Evolutionary conservation across 2,329 filamentous ascomycete genomes (phyloP).

Genomic region (Trichocomaceae sp.): DNA sequence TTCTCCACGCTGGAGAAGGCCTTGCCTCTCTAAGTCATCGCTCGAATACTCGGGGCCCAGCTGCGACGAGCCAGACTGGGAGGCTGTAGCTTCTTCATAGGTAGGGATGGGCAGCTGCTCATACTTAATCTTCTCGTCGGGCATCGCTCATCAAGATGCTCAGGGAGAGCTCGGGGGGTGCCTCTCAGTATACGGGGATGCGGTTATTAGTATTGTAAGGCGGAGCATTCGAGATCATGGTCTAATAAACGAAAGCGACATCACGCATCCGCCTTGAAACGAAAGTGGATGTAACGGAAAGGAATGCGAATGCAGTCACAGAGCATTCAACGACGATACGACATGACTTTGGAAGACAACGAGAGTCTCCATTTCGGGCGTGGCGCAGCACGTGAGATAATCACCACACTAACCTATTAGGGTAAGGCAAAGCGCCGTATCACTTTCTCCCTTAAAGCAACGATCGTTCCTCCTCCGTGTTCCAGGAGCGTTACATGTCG

Average conservation of each 20-base stretch:
- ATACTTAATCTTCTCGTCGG: constrained; percentile 52
- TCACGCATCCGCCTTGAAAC: constrained; percentile 11
- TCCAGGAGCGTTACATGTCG: not conserved
- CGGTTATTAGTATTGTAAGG: constrained; percentile 25
- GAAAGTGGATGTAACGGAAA: not conserved
- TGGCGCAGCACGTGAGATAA: not conserved
- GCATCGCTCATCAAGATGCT: constrained; percentile 31
- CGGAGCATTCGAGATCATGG: constrained; percentile 33
- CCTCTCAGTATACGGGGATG: constrained; percentile 13
- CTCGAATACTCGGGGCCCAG: constrained; percentile 55
- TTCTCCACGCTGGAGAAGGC: constrained; percentile 57
- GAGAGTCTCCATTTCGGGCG: not conserved
- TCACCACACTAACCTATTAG: not conserved
- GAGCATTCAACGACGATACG: not conserved
- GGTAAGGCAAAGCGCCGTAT: not conserved
- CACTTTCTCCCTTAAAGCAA: too few relatives aligned
- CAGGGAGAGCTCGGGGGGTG: constrained; percentile 26
- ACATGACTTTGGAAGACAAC: too few relatives aligned
- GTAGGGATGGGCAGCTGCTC: constrained; percentile 67
- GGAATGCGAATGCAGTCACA: not conserved
- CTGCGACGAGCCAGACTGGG: constrained; percentile 46
- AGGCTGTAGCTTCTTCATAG: constrained; percentile 72
- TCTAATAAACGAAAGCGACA: constrained; percentile 30
- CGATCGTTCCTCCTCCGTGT: too few relatives aligned
- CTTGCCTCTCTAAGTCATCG: constrained; percentile 69